phyloP scores from a whole-genome alignment of 2,329 filamentous ascomycete genomes.

The Paecilomyces fulvus region DNA sequence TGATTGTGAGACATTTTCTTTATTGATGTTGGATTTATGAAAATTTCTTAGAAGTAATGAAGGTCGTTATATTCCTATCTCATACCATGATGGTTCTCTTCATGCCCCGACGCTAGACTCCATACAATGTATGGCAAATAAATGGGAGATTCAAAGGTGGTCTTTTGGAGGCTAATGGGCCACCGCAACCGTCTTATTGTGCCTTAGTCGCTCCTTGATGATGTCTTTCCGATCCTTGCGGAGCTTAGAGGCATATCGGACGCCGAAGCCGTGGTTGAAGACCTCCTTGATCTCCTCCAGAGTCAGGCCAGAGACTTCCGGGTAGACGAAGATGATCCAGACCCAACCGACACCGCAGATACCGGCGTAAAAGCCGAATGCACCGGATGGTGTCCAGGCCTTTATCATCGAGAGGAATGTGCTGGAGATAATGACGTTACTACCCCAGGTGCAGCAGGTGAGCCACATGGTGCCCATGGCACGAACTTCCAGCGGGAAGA shows the following conservation, averaged over 20 bases:
- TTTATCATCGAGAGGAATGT: conserved; percentile 46
- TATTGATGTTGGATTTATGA: not conserved
- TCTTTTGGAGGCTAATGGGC: not conserved
- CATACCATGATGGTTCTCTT: not conserved
- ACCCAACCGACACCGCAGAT: conserved; percentile 36
- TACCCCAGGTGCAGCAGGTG: conserved; percentile 40
- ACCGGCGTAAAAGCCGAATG: conserved; percentile 42
- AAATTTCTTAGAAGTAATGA: not conserved
- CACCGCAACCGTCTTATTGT: not conserved
- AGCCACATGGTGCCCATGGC: conserved; percentile 44
- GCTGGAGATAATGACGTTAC: conserved; percentile 43
- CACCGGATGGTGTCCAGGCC: conserved; percentile 40
- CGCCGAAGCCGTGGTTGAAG: conserved; percentile 10
- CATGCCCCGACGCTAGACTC: too few species aligned
- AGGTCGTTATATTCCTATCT: not conserved
- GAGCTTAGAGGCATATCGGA: conserved; percentile 5
- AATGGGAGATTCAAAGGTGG: not conserved
- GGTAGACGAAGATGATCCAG: conserved; percentile 35
- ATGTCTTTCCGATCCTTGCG: not conserved
- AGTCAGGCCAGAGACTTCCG: conserved; percentile 18
- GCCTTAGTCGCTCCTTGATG: not conserved
- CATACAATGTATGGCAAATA: not conserved
- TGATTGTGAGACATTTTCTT: too few species aligned
- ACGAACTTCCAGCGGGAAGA: conserved; percentile 42
- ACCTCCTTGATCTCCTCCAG: conserved; percentile 22